Conservation (phyloP, 176 grass and related monocot species). For the Canna indica region DNA sequence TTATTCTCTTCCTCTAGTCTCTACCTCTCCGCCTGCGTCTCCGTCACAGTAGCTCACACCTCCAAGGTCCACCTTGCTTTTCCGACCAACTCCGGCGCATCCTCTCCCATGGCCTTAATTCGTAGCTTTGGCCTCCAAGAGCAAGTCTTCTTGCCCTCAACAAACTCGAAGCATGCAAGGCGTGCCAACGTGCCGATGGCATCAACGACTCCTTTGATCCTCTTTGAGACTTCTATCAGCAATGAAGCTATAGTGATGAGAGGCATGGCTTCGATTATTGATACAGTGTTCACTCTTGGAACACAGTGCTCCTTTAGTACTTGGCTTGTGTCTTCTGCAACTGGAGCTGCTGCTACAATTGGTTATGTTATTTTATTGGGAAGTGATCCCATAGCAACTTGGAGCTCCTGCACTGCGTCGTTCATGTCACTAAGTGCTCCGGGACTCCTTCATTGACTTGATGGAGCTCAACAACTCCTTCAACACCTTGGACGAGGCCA, state of each 20-base stretch:
- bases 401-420: conserved; percentile 7
- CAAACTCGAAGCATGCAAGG: conserved; percentile 1
- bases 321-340: neutral
- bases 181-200: neutral
- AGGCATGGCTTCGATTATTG: conserved; percentile 3
- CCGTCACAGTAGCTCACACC: too few relatives aligned
- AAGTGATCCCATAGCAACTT: neutral
- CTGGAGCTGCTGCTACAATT: neutral
- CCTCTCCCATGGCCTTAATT: too few relatives aligned
- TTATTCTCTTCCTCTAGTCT: too few relatives aligned
- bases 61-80: too few relatives aligned
- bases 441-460: conserved; percentile 5
- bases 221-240: conserved; percentile 9
- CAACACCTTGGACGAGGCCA: conserved; percentile 4
- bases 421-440: conserved; percentile 2
- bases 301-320: neutral
- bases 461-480: conserved; percentile 13
- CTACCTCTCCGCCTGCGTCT: too few relatives aligned
- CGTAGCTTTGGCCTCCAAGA: too few relatives aligned
- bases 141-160: neutral
- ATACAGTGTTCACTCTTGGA: neutral
- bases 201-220: neutral
- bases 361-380: neutral
- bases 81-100: too few relatives aligned
- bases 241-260: conserved; percentile 1